Conservation (phyloP, 2,329 filamentous ascomycete genomes). For the Dryadomyces quercus-mongolicae region DNA sequence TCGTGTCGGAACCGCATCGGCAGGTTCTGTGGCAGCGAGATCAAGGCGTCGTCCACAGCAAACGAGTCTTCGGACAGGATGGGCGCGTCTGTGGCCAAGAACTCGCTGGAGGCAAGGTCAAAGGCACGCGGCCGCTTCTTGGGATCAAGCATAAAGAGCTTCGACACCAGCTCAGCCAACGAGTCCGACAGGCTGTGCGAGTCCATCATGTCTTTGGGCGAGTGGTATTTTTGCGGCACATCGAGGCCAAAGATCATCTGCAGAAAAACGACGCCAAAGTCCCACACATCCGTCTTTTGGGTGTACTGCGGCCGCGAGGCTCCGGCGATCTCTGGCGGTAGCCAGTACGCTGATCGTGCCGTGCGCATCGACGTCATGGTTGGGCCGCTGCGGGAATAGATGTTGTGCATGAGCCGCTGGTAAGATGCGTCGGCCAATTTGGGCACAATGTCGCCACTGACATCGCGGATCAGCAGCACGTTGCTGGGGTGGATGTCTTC, state of each 20-base stretch:
- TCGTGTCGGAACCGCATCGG: slow-evolving; percentile 44
- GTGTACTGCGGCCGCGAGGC: slow-evolving; percentile 51
- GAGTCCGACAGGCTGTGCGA: slow-evolving; percentile 60
- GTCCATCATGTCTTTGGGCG: slow-evolving; percentile 62
- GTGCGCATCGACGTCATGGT: slow-evolving; percentile 40
- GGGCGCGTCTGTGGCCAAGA: slow-evolving; percentile 52
- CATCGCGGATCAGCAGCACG: slow-evolving; percentile 61
- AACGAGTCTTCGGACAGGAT: slow-evolving; percentile 36
- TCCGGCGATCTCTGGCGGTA: slow-evolving; percentile 62
- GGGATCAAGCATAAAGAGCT: slow-evolving; percentile 74
- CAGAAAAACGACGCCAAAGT: slow-evolving; percentile 79
- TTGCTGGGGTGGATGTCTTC: slow-evolving; percentile 72
- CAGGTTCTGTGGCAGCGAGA: slow-evolving; percentile 21
- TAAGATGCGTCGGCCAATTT: slow-evolving; percentile 67
- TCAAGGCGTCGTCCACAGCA: slow-evolving; percentile 27
- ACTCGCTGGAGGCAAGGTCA: slow-evolving; percentile 52
- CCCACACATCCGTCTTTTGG: slow-evolving; percentile 86
- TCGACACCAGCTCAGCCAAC: slow-evolving; percentile 66
- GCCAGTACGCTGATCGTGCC: slow-evolving; percentile 70
- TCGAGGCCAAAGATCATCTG: slow-evolving; percentile 90
- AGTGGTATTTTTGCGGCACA: slow-evolving; percentile 63
- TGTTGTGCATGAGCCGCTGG: slow-evolving; percentile 53
- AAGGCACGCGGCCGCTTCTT: slow-evolving; percentile 81
- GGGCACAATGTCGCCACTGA: slow-evolving; percentile 55
- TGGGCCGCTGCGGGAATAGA: slow-evolving; percentile 38